Conservation (phyloP, 495 filamentous ascomycete genomes). For the Barbatosphaeria neglecta region DNA sequence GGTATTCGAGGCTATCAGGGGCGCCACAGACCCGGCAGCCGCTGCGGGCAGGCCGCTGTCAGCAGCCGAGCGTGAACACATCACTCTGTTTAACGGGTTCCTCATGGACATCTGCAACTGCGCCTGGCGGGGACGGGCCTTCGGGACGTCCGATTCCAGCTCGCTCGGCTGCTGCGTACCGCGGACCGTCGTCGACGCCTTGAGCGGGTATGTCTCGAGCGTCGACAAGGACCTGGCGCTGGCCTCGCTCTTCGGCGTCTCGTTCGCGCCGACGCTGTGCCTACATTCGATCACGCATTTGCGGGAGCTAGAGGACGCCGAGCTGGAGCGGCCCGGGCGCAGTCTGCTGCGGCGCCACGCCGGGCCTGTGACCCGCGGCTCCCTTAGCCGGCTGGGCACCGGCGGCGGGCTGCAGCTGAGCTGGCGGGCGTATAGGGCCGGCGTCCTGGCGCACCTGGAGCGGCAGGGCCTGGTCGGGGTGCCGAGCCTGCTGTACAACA, state of each 20-base stretch:
- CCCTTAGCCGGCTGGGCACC: constrained; percentile 47
- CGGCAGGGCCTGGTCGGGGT: constrained; percentile 53
- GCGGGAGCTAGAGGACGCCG: constrained; percentile 50
- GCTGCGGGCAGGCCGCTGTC: constrained; percentile 11
- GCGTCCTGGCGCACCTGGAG: constrained; percentile 63
- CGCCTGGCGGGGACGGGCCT: constrained; percentile 68
- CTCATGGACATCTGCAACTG: constrained; percentile 87
- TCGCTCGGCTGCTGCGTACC: constrained; percentile 62
- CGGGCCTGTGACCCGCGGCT: constrained; percentile 65
- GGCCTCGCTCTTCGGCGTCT: constrained; percentile 53
- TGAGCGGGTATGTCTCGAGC: constrained; percentile 33
- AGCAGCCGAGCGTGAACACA: constrained; percentile 38
- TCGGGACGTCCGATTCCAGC: constrained; percentile 56
- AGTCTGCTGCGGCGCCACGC: constrained; percentile 45
- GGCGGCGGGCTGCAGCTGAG: constrained; percentile 58
- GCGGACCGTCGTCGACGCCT: constrained; percentile 25
- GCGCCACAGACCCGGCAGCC: too few species aligned
- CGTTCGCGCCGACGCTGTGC: constrained; percentile 53
- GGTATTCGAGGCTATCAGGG: constrained; percentile 58
- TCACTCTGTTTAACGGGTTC: constrained; percentile 70
- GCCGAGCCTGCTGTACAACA: constrained; percentile 65
- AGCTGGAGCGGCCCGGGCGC: constrained; percentile 12
- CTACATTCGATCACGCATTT: constrained; percentile 57
- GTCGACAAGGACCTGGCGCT: constrained; percentile 35
- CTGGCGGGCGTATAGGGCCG: constrained; percentile 65